Evolutionary conservation across 139 green algal species (phyloP).

Genomic region (Edaphochlamys debaryana): DNA sequence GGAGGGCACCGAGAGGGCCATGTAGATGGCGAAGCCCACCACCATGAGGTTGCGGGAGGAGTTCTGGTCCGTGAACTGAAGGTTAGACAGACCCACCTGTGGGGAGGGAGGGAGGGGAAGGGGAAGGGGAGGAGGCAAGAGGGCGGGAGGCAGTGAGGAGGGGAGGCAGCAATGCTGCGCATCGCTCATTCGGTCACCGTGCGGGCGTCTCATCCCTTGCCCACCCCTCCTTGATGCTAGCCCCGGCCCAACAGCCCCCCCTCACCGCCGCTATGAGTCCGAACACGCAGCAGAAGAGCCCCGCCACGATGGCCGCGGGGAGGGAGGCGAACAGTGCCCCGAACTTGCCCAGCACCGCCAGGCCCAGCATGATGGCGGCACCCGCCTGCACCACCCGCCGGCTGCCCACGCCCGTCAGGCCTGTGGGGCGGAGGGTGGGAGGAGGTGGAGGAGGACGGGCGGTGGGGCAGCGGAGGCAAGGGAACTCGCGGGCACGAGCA

Average conservation of each 20-base stretch:
- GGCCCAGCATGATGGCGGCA: conserved; percentile 63
- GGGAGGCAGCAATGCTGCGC: too few relatives aligned
- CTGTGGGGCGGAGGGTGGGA: background rate
- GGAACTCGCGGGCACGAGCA: too few relatives aligned
- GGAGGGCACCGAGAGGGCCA: conserved; percentile 51
- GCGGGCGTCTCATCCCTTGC: too few relatives aligned
- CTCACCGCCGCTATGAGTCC: conserved; percentile 60
- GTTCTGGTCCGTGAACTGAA: conserved; percentile 65
- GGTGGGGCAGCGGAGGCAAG: too few relatives aligned
- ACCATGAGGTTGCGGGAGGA: conserved; percentile 76
- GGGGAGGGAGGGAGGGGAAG: background rate
- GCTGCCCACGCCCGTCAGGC: conserved; percentile 71
- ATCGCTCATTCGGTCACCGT: too few relatives aligned
- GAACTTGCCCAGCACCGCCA: conserved; percentile 78
- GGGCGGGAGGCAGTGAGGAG: too few relatives aligned
- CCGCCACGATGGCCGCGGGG: conserved; percentile 65
- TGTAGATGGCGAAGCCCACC: conserved; percentile 68
- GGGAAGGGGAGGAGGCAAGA: background rate
- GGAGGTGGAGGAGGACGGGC: too few relatives aligned
- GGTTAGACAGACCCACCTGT: conserved; percentile 59
- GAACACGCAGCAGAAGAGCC: conserved; percentile 81
- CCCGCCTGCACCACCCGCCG: conserved; percentile 68
- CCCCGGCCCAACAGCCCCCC: too few relatives aligned
- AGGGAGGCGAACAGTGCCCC: conserved; percentile 78
- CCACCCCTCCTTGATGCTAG: too few relatives aligned